Conservation (phyloP, 148 eudicot species). For the Rhododendron henanense region DNA sequence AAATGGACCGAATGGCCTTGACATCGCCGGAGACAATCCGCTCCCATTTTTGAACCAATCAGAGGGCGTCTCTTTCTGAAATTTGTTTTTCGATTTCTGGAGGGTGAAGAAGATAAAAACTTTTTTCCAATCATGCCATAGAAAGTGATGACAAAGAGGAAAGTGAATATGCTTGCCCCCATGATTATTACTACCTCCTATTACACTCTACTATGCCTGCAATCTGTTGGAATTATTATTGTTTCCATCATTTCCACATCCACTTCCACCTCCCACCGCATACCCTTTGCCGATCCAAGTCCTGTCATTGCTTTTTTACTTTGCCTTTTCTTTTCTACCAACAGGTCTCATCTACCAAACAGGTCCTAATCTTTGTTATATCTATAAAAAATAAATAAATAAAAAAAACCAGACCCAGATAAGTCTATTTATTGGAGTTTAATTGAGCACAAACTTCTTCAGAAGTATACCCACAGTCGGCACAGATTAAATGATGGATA, state of each 20-base stretch:
- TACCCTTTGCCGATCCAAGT: slow-evolving; percentile 16
- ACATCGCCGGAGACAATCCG: background rate
- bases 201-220: background rate
- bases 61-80: background rate
- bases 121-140: slow-evolving; percentile 35
- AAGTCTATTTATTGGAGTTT: background rate
- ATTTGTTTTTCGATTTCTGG: background rate
- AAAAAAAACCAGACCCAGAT: background rate
- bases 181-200: slow-evolving; percentile 17
- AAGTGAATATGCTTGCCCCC: slow-evolving; percentile 30
- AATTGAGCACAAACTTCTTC: background rate
- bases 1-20: background rate
- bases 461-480: too few species aligned
- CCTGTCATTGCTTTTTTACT: slow-evolving; percentile 23
- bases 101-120: slow-evolving; percentile 15
- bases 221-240: slow-evolving; percentile 4
- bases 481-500: background rate
- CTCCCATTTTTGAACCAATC: background rate
- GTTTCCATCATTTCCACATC: slow-evolving; percentile 22
- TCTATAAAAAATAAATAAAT: background rate
- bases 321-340: slow-evolving; percentile 15
- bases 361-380: background rate
- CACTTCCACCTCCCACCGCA: slow-evolving; percentile 37
- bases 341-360: background rate
- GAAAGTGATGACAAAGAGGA: slow-evolving; percentile 51